phyloP scores from a whole-genome alignment of 495 filamentous ascomycete species.

The Podospora appendiculata region DNA sequence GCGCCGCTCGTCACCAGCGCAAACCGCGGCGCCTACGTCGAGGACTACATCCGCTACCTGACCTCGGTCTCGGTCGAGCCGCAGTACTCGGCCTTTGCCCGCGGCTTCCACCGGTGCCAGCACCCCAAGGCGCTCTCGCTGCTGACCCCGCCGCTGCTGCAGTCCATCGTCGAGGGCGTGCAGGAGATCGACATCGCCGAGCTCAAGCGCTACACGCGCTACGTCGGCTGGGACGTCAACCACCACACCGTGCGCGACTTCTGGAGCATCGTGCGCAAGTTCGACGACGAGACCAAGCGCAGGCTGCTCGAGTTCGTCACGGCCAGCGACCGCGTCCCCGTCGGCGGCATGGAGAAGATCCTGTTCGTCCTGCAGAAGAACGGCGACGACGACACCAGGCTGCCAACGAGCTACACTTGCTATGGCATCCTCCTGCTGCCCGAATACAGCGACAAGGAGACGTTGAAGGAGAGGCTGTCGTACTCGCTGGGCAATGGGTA shows the following conservation, averaged over 20 bases:
- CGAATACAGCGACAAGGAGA: constrained; percentile 63
- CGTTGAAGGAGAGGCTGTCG: constrained; percentile 63
- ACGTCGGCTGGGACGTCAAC: constrained; percentile 67
- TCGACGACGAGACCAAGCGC: constrained; percentile 58
- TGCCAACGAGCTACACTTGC: constrained; percentile 83
- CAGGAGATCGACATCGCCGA: constrained; percentile 68
- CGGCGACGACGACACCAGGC: constrained; percentile 55
- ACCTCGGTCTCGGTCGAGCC: constrained; percentile 67
- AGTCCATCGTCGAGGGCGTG: constrained; percentile 72
- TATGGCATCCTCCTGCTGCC: constrained; percentile 81
- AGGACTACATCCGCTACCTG: constrained; percentile 83
- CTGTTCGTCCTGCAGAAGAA: constrained; percentile 79
- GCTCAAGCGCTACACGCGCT: constrained; percentile 60
- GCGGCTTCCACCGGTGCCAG: constrained; percentile 74
- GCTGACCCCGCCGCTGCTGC: constrained; percentile 62
- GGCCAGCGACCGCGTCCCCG: constrained; percentile 81
- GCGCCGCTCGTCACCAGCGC: constrained; percentile 60
- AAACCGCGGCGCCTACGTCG: constrained; percentile 70
- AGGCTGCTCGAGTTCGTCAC: constrained; percentile 90
- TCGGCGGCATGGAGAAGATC: constrained; percentile 70
- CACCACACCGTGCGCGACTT: constrained; percentile 68
- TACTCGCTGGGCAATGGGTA: constrained; percentile 83
- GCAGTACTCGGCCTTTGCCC: constrained; percentile 72
- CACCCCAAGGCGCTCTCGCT: constrained; percentile 60
- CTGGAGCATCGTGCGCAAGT: constrained; percentile 69